Evolutionary conservation across 495 filamentous ascomycete species (phyloP), one percentile per base, ranked within the genome.

Genomic region (Penicillium alfredii): DNA sequence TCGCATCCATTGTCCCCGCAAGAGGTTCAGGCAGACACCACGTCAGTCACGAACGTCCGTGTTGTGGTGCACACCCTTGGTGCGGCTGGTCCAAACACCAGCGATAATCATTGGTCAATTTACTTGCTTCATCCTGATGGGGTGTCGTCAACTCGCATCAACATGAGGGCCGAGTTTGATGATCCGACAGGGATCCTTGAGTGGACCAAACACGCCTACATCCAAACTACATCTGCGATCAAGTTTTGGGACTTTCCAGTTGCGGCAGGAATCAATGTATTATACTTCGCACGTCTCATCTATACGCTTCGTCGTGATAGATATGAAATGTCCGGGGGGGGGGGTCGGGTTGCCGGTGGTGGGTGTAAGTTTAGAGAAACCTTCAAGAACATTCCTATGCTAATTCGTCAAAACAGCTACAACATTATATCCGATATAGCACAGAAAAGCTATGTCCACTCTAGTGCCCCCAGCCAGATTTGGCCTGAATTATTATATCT

Each of bases 271-370:
- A 40, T 45, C 37, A 17, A 14, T 12, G 35, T 42, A 2, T 20
- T 11, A 18, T 21, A 33, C 8, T 15, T 45, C 37, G 27, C 21
- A 14, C 15, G 14, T 11, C 36, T 41, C 29, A 28, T 45, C 23
- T 33, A 26, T 16, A 31, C 17, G 4, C 27, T 31, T 30, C 14
- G 27, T 14, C 42, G 37, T 26, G 26, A 45, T 40, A 30, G 18
- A 25, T 45, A 41, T 45, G 14, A 42, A 28, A 41, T 45, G 16
- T 45, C 35, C 20, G 42, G 42, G 1, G 42, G 42, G 25, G 42
- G 42, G 6, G n/a, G n/a, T 45, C 42, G 14, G 36, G 36, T 7
- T 45, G 42, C 37, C 42, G 42, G 22, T 41, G 18, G 16, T 45
- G 36, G 42, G 42, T 45, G 36, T 45, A 41, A 33, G 23, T 45